Base-by-base conservation (phyloP, 2,329 filamentous ascomycete species). In the Trichoderma polysporum region DNA sequence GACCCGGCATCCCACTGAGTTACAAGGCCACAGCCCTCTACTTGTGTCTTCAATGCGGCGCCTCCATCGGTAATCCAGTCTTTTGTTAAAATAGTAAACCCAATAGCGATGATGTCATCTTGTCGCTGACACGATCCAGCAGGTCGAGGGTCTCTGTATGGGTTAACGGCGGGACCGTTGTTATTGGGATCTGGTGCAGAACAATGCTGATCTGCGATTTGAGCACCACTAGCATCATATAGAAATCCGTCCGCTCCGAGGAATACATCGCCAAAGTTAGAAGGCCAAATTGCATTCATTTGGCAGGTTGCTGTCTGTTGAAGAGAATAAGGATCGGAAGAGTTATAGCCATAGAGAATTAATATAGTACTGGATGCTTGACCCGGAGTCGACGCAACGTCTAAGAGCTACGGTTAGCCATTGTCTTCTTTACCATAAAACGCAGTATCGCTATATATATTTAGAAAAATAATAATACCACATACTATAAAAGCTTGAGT, bases 401-500 rank as follows among this genome's bases (percentile, higher is more conserved):
- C 68, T 69, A 47, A 47, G 15, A 19, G 41, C 13, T 19, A 47
- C 41, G 19, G 41, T 47, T 47, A 47, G 41, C 41, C 19, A 5
- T 17, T 47, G 6, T 47, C 6, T 47, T 47, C 41, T 47, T 19
- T 47, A 47, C 41, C 41, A 17, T 17, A 47, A 19, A 47, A 47
- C 41, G 31, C 19, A 19, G 17, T 33, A 33, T 33, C 31, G 5
- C 31, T 5, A 27, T 5, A 17, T 47, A 25, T 37, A 37, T 35
- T 19, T 17, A 45, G 27, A 41, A 22, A 7, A 3, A 19, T 33
- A 33, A 33, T 33, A 33, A 33, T 33, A 33, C 5, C 31, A 2
- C 67, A 27, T 65, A 69, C 68, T 69, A 60, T 69, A 69, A 17
- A 58, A 69, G 33, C 60, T 68, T 31, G 64, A 49, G 13, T 67